A percentile compares a stretch with the other conserved stretches of the same genome.
Conservation (phyloP, 345 rosid genomes). For the Citrus unshiu region DNA sequence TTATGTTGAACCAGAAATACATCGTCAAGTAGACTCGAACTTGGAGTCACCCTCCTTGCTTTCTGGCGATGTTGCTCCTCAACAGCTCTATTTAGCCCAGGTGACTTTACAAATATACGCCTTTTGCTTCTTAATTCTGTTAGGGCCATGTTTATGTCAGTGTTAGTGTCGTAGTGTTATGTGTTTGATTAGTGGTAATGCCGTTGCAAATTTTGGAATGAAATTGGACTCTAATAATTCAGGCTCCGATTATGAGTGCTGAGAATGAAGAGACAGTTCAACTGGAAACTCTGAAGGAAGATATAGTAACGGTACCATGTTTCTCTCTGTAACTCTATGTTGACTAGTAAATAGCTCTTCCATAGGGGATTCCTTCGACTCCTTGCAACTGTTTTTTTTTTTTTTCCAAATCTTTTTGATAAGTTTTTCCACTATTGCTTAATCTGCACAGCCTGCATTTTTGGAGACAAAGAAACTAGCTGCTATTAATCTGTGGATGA, state of each 20-base stretch:
- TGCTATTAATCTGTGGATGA: conserved; percentile 92
- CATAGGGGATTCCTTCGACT: neutral
- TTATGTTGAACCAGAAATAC: conserved; percentile 23
- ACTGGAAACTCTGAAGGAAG: conserved; percentile 60
- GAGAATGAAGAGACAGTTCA: conserved; percentile 69
- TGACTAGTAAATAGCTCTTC: conserved; percentile 17
- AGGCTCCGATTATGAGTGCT: conserved; percentile 66
- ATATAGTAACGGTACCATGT: conserved; percentile 45
- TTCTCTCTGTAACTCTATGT: conserved; percentile 2
- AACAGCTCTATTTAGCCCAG: conserved; percentile 83
- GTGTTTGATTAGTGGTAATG: neutral
- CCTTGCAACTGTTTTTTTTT: neutral
- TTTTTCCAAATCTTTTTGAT: neutral
- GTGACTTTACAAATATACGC: conserved; percentile 15
- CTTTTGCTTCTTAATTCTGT: conserved; percentile 6
- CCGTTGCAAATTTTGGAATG: neutral
- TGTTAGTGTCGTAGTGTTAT: neutral
- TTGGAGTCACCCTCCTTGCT: conserved; percentile 20
- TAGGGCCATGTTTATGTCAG: neutral
- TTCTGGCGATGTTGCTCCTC: conserved; percentile 37
- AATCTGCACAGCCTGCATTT: conserved; percentile 51
- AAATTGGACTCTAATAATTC: conserved; percentile 6
- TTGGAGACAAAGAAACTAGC: conserved; percentile 56
- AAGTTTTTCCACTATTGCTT: conserved; percentile 9
- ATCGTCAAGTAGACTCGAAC: conserved; percentile 15